A percentile compares a stretch with the other conserved stretches of the same genome.
These are phyloP conservation scores for Suhomyces kilbournensis DNA, from an alignment of 805 yeast species.

Conservation along the genomic window DNA sequence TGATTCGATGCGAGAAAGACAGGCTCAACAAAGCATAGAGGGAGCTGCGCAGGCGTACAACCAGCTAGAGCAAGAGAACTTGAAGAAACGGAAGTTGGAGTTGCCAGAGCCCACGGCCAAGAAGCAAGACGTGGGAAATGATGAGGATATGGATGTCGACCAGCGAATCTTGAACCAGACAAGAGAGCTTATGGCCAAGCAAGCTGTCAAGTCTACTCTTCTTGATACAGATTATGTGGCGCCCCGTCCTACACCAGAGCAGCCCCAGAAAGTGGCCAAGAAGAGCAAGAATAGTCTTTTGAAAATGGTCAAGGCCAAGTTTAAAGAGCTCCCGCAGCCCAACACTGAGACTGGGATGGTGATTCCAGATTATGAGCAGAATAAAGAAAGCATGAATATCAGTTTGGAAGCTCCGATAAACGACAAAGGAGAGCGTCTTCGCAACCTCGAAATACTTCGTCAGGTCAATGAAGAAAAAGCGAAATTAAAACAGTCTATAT, in stretches of 20 bases:
- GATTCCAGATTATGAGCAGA: slow-evolving; percentile 30
- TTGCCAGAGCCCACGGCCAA: slow-evolving; percentile 20
- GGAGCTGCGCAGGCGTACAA: slow-evolving; percentile 22
- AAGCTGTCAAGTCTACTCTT: slow-evolving; percentile 34
- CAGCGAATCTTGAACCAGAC: slow-evolving; percentile 32
- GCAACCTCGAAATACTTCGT: slow-evolving; percentile 20
- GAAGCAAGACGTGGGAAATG: not conserved
- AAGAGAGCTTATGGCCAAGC: slow-evolving; percentile 28
- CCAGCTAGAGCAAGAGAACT: slow-evolving; percentile 16
- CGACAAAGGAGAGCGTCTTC: slow-evolving; percentile 24
- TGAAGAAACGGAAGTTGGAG: slow-evolving; percentile 25
- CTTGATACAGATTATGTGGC: slow-evolving; percentile 6
- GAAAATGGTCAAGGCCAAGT: slow-evolving; percentile 9
- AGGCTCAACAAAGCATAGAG: slow-evolving; percentile 20
- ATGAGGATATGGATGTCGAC: slow-evolving; percentile 24
- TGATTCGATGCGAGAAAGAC: slow-evolving; percentile 14
- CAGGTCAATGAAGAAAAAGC: slow-evolving; percentile 27
- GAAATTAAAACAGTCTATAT: slow-evolving; percentile 43
- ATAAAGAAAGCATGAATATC: slow-evolving; percentile 12
- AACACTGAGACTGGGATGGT: slow-evolving; percentile 31
- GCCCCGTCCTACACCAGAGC: not conserved
- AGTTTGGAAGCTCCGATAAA: not conserved
- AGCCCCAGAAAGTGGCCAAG: not conserved
- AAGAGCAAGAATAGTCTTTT: slow-evolving; percentile 6
- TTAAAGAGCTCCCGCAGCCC: slow-evolving; percentile 37